Conservation (phyloP, 129 eudicot genomes). For the Flaveria robusta region DNA sequence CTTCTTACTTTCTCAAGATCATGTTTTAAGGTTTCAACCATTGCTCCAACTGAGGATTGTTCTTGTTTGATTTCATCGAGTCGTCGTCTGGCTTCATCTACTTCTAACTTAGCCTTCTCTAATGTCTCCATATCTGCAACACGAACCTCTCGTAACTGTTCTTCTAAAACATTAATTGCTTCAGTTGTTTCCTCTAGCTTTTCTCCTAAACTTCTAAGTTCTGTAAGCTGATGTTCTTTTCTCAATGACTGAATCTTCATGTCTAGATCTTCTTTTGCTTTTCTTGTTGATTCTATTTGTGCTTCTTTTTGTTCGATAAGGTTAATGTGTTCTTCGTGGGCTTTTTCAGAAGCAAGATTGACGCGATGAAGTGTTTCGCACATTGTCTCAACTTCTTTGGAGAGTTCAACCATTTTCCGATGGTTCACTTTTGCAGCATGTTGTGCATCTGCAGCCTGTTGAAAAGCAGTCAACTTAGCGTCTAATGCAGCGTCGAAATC, state of each 20-base stretch:
- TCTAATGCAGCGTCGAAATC: slow-evolving; percentile 73
- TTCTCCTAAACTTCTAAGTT: slow-evolving; percentile 41
- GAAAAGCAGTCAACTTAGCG: slow-evolving; percentile 55
- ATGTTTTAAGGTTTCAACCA: slow-evolving; percentile 44
- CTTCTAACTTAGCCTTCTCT: slow-evolving; percentile 39
- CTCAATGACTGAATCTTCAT: slow-evolving; percentile 43
- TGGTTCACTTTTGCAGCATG: slow-evolving; percentile 48
- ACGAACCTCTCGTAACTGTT: slow-evolving; percentile 50
- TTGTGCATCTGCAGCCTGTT: slow-evolving; percentile 74
- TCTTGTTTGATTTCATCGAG: slow-evolving; percentile 47
- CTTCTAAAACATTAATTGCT: slow-evolving; percentile 55
- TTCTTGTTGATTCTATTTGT: slow-evolving; percentile 18
- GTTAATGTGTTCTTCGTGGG: slow-evolving; percentile 50
- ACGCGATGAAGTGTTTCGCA: slow-evolving; percentile 51
- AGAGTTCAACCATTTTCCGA: slow-evolving; percentile 54
- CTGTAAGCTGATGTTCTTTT: slow-evolving; percentile 36
- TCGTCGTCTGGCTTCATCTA: slow-evolving; percentile 47
- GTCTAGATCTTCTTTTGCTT: slow-evolving; percentile 49
- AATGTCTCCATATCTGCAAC: slow-evolving; percentile 48
- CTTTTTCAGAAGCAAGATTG: slow-evolving; percentile 48
- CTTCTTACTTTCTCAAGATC: slow-evolving; percentile 55
- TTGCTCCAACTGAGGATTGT: slow-evolving; percentile 38
- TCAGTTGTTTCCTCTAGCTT: slow-evolving; percentile 59
- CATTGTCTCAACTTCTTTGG: slow-evolving; percentile 52
- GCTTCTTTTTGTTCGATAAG: slow-evolving; percentile 51